Evolutionary conservation across 257 asterid species (phyloP).

Genomic region (Osmanthus fragrans): DNA sequence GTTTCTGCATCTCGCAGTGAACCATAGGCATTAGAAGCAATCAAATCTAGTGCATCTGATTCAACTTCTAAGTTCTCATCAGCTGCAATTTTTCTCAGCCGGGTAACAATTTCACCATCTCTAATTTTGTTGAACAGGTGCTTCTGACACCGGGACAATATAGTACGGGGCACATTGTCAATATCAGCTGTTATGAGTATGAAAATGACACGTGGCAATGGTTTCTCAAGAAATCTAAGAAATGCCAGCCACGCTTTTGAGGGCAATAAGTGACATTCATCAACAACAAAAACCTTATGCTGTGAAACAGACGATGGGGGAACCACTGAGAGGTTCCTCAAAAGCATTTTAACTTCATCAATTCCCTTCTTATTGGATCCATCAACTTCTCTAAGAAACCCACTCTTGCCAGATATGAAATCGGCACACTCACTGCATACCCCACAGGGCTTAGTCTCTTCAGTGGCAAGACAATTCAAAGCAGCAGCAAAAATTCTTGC

Average conservation of each 20-base stretch:
- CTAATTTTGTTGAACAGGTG: conserved; percentile 76
- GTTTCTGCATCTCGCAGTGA: conserved; percentile 96
- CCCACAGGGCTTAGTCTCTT: conserved; percentile 88
- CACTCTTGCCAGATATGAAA: conserved; percentile 70
- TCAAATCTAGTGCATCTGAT: conserved; percentile 77
- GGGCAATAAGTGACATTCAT: conserved; percentile 89
- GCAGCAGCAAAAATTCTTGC: conserved; percentile 89
- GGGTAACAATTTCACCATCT: conserved; percentile 66
- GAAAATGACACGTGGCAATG: conserved; percentile 66
- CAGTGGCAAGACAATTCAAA: conserved; percentile 82
- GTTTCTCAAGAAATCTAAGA: conserved; percentile 82
- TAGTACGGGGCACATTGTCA: conserved; percentile 79
- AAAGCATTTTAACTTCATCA: conserved; percentile 52
- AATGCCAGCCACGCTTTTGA: conserved; percentile 84
- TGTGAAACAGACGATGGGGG: conserved; percentile 42
- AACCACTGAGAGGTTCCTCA: conserved; percentile 49
- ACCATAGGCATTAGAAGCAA: conserved; percentile 91
- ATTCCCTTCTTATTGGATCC: conserved; percentile 76
- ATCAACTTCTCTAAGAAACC: conserved; percentile 64
- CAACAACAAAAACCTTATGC: conserved; percentile 69
- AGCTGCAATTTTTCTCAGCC: conserved; percentile 67
- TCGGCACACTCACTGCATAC: conserved; percentile 78
- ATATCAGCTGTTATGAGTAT: conserved; percentile 72
- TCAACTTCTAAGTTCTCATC: conserved; percentile 80
- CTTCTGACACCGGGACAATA: conserved; percentile 89